Evolutionary conservation across 2,329 filamentous ascomycete species (phyloP), one percentile per base, ranked within the genome.

Genomic region (Graphilbum fragrans): DNA sequence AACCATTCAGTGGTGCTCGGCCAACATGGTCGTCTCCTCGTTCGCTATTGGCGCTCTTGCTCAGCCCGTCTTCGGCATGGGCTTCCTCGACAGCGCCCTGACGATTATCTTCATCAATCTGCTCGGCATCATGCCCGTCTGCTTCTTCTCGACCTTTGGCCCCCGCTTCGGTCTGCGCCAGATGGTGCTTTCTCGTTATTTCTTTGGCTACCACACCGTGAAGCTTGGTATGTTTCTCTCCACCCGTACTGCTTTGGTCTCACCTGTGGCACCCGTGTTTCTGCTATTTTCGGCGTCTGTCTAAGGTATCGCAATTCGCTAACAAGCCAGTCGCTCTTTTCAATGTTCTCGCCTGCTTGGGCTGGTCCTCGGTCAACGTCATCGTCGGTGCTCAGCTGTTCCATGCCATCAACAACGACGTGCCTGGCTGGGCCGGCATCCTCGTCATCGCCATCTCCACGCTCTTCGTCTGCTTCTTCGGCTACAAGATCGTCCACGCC

Each of bases 381-480:
- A 87, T 92, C 47, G 82, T 90, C 16, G 85, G 83, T 17, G 82
- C 82, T 1, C 80, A 90, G 56, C 70, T 90, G 7, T 69, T 92
- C 50, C 70, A 85, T 43, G 80, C 84, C 1, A 78, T 90, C 36
- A 87, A 86, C 55, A 55, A 59, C 36, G 59, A 72, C 38, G 76
- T 88, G 49, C 81, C 82, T 7, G 81, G 82, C 36, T 81, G 68
- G 54, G 83, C 81, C 2, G 84, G 83, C 18, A 82, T 92, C 46
- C 60, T 90, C 32, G 72, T 88, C 47, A 84, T 88, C 48, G 74
- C 80, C 10, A 56, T 77, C 39, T 72, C 70, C 49, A 86, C 82
- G 0, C 70, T 86, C 40, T 42, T 79, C 36, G 67, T 90, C 47
- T 81, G 78, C n/a, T 71, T 82, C 33, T 85, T 83, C 58, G 76